Conservation (phyloP, 805 yeast genomes). For the Wickerhamiella musiphila region DNA sequence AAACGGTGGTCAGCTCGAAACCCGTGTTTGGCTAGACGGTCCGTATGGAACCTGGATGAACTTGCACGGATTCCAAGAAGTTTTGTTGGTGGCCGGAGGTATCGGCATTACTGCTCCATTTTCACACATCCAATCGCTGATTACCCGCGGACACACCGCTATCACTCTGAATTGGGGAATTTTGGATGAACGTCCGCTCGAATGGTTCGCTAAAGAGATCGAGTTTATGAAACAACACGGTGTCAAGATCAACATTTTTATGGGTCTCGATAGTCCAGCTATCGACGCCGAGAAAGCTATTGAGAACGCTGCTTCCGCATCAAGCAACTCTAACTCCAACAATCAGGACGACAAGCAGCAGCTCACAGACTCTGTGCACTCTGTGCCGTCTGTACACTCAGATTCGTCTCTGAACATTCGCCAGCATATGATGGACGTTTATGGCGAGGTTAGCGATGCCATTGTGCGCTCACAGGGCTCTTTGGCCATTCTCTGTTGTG, state of each 20-base stretch:
- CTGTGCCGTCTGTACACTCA: background rate
- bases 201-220: slow-evolving; percentile 32
- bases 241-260: slow-evolving; percentile 4
- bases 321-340: background rate
- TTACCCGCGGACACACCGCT: slow-evolving; percentile 14
- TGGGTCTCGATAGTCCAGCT: slow-evolving; percentile 1
- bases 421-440: slow-evolving; percentile 27
- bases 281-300: background rate
- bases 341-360: background rate
- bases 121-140: slow-evolving; percentile 26
- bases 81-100: slow-evolving; percentile 36
- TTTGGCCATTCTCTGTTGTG: slow-evolving; percentile 40
- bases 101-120: slow-evolving; percentile 43
- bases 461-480: slow-evolving; percentile 25
- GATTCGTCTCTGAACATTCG: background rate
- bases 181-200: slow-evolving; percentile 32
- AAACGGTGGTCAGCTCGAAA: slow-evolving; percentile 16
- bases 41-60: slow-evolving; percentile 38
- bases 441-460: slow-evolving; percentile 23
- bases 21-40: slow-evolving; percentile 35
- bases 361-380: too few relatives aligned
- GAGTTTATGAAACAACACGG: slow-evolving; percentile 13
- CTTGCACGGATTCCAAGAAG: slow-evolving; percentile 24
- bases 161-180: slow-evolving; percentile 46
- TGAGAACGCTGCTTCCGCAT: too few relatives aligned